phyloP scores from a whole-genome alignment of 2,329 filamentous ascomycete species.

The Simplicillium sp. region DNA sequence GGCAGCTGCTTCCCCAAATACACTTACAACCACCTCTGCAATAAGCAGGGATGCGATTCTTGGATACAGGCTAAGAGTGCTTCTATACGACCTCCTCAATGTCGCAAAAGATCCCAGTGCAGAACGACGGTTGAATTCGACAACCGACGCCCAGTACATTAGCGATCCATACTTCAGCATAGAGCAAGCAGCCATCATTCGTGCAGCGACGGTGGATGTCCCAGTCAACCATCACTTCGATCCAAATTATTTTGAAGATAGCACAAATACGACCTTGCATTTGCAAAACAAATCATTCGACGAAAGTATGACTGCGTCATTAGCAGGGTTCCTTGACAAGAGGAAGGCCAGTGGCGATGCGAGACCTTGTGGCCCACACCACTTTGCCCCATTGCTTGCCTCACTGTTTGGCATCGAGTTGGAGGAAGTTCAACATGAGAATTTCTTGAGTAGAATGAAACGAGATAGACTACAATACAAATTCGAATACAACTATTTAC shows the following conservation, averaged over 20 bases:
- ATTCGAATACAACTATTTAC: too few relatives aligned
- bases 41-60: conserved; percentile 2
- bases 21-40: background rate
- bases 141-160: conserved; percentile 9
- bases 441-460: conserved; percentile 3
- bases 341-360: conserved; percentile 8
- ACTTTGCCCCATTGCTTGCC: conserved; percentile 10
- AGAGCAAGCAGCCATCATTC: conserved; percentile 4
- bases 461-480: background rate
- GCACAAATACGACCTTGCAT: too few relatives aligned
- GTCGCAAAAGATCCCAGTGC: conserved; percentile 6
- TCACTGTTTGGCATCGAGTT: conserved; percentile 7
- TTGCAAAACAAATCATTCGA: conserved; percentile 3
- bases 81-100: conserved; percentile 7
- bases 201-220: conserved; percentile 5
- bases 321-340: conserved; percentile 8
- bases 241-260: background rate
- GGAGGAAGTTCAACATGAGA: conserved; percentile 3
- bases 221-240: background rate
- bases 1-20: too few relatives aligned
- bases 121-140: conserved; percentile 5
- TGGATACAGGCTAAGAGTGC: conserved; percentile 8
- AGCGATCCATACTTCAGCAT: conserved; percentile 8
- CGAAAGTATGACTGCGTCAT: conserved; percentile 1
- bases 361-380: conserved; percentile 10